Conservation (phyloP, 2,329 filamentous ascomycete species). For the Xylaria sp. region DNA sequence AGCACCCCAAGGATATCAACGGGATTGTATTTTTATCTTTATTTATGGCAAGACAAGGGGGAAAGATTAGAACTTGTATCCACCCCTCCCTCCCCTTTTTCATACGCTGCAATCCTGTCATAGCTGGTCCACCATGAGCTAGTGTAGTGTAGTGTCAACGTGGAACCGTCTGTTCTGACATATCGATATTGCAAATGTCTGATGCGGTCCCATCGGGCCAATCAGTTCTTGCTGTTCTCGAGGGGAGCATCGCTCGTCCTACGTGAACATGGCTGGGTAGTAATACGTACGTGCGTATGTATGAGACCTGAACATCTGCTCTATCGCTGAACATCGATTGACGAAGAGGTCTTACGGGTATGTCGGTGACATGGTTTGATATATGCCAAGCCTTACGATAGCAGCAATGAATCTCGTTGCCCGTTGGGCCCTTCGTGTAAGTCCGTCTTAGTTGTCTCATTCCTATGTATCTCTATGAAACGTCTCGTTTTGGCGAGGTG, state of each 20-base stretch:
- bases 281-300: neutral
- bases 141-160: too few species aligned
- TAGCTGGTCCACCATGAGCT: neutral
- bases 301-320: neutral
- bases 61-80: neutral
- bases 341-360: neutral
- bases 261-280: neutral
- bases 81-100: neutral
- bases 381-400: neutral
- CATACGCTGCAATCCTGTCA: neutral
- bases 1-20: neutral
- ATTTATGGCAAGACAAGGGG: neutral
- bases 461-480: neutral
- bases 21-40: neutral
- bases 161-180: conserved; percentile 8
- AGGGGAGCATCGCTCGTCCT: neutral
- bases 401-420: neutral
- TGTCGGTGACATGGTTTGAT: neutral
- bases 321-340: neutral
- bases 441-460: neutral
- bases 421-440: neutral
- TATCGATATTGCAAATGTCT: neutral
- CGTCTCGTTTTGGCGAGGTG: neutral
- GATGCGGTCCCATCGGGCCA: neutral
- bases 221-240: neutral